Evolutionary conservation across 2,329 filamentous ascomycete species (phyloP), one percentile per base, ranked within the genome.

Genomic region (Pseudofabraea citricarpa): DNA sequence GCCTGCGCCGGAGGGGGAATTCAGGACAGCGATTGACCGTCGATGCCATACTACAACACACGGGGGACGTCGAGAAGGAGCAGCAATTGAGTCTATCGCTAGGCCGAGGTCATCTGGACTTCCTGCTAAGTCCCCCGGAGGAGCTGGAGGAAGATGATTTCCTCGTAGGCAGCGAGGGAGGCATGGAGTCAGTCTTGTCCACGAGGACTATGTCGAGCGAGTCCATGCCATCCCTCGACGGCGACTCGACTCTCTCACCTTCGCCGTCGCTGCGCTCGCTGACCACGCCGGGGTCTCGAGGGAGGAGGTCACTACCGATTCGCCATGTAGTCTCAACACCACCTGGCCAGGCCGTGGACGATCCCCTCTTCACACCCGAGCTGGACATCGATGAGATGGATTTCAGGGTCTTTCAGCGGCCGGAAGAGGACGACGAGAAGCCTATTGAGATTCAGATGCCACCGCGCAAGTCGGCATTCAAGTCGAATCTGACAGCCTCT

Each of bases 401-500:
- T 45, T 71, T 77, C 35, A 58, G 67, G n/a, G 71, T 71, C 1
- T 69, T 76, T 26, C 63, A 69, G 39, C 56, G 45, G 40, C 23
- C 47, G 26, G 26, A 44, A 22, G 45, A 42, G 38, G 53, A 50
- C 7, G 46, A 52, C 19, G 42, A 44, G 8, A 46, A 49, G 15
- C n/a, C 36, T 22, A 21, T 37, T 10, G 36, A 45, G n/a, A 38
- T 41, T 6, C 41, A 48, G 27, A 32, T 47, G 27, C 47, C 56
- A 26, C 49, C 31, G 33, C 55, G 51, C 27, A 59, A 54, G 45
- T 66, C 55, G 31, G 80, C 74, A 6, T 85, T 85, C 66, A 84
- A 83, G 60, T 85, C 81, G 3, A 85, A 85, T 55, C 60, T 85
- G 27, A 85, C 81, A 5, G 81, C 81, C 6, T 85, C 81, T 8